Evolutionary conservation across 2,329 filamentous ascomycete species (phyloP).

Genomic region (Phoma sp.): DNA sequence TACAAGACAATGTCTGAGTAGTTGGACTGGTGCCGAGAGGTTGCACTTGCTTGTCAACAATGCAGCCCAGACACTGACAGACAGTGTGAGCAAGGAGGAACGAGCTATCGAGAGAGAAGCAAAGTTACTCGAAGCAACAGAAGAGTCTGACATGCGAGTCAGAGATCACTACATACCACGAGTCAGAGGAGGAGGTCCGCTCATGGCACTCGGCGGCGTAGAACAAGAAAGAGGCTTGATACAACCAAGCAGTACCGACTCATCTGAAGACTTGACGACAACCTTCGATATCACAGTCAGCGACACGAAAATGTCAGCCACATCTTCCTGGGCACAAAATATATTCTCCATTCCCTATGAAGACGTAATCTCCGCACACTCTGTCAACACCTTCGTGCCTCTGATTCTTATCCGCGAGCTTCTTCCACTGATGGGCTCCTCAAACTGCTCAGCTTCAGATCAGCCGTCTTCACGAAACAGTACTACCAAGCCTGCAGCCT

Average conservation of each 20-base stretch:
- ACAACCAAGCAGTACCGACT: no score
- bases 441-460: no score
- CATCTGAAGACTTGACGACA: not conserved
- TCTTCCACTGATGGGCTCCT: slow-evolving; percentile 14
- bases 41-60: slow-evolving; percentile 18
- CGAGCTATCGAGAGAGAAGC: not conserved
- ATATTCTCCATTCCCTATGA: slow-evolving; percentile 23
- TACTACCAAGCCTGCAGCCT: slow-evolving; percentile 11
- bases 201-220: not conserved
- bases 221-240: not conserved
- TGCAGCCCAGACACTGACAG: slow-evolving; percentile 22
- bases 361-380: slow-evolving; percentile 21
- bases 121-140: not conserved
- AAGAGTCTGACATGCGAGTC: not conserved
- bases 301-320: not conserved
- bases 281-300: no score
- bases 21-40: slow-evolving; percentile 10
- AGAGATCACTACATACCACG: not conserved
- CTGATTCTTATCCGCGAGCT: slow-evolving; percentile 22
- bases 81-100: slow-evolving; percentile 8
- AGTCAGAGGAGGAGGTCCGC: not conserved
- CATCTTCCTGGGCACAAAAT: slow-evolving; percentile 20
- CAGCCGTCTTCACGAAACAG: not conserved
- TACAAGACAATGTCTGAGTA: slow-evolving; percentile 6
- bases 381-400: slow-evolving; percentile 22